Evolutionary conservation across 1,139 yeast genomes (phyloP).

Genomic region (Suhomyces panamericanus): DNA sequence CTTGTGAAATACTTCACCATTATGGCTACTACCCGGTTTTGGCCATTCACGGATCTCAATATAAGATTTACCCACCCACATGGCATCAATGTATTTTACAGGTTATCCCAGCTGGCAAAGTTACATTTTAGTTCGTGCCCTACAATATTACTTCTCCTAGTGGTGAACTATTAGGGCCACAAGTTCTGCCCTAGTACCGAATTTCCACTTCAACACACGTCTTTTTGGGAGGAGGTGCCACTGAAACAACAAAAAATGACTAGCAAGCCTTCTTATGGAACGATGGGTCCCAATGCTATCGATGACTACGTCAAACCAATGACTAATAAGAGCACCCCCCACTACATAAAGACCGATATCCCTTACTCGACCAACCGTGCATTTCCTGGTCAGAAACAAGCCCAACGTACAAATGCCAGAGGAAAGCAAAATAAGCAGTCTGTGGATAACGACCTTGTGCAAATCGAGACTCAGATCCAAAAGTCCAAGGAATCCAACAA

Average conservation of each 20-base stretch:
- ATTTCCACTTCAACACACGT: not conserved
- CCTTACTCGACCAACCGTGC: slow-evolving; percentile 1
- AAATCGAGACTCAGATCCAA: slow-evolving; percentile 3
- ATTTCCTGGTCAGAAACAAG: slow-evolving; percentile 5
- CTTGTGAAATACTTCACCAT: too few relatives aligned
- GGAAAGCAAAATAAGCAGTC: slow-evolving; percentile 4
- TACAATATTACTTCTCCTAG: slow-evolving; percentile 3
- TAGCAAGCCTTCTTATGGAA: slow-evolving; percentile 3
- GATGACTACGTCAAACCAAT: slow-evolving; percentile 5
- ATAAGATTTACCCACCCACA: not conserved
- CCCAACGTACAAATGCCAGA: slow-evolving; percentile 5
- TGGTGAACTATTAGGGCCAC: slow-evolving; percentile 5
- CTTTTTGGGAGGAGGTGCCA: not conserved
- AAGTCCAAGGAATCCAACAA: not conserved
- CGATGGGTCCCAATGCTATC: not conserved
- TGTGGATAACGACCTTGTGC: not conserved
- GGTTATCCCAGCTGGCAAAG: not conserved
- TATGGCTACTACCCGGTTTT: too few relatives aligned
- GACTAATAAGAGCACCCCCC: not conserved
- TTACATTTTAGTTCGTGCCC: not conserved
- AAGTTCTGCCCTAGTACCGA: slow-evolving; percentile 4
- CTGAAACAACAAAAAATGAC: slow-evolving; percentile 1
- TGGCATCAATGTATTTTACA: not conserved
- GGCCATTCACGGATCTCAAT: too few relatives aligned
- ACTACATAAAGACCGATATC: not conserved